Conservation (phyloP, 139 green algal genomes). For the Coelastrella sp. region DNA sequence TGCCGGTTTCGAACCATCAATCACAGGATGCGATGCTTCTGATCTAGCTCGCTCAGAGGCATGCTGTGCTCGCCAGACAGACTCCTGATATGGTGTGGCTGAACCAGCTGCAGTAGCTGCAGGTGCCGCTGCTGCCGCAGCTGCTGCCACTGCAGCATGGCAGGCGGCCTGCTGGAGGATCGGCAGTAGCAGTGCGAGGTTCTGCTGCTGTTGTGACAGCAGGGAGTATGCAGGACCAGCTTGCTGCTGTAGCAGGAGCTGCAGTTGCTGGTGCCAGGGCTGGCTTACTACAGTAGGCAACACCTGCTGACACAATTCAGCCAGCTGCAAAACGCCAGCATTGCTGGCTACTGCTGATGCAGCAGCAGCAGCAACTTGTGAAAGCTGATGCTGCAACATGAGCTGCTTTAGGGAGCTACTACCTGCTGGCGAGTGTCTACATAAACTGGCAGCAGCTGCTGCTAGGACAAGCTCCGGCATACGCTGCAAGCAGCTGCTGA, state of each 20-base stretch:
- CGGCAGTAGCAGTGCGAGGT: constrained; percentile 22
- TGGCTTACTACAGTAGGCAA: not conserved
- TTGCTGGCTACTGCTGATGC: constrained; percentile 21
- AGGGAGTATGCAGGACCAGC: not conserved
- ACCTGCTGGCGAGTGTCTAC: not conserved
- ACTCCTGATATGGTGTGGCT: constrained; percentile 66
- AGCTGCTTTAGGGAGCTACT: constrained; percentile 17
- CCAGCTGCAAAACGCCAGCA: not conserved
- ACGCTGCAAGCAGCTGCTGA: constrained; percentile 10
- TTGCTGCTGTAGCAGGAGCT: constrained; percentile 43
- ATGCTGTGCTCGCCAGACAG: constrained; percentile 65
- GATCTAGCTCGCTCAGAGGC: constrained; percentile 64
- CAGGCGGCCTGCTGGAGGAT: constrained; percentile 32
- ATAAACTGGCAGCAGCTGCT: constrained; percentile 10
- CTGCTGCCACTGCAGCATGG: constrained; percentile 35
- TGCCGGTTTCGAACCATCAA: constrained; percentile 69
- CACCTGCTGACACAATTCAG: constrained; percentile 18
- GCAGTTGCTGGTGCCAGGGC: not conserved
- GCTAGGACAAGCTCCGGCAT: constrained; percentile 6
- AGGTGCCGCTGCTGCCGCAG: not conserved
- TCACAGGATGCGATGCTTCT: constrained; percentile 64
- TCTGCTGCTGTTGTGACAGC: not conserved
- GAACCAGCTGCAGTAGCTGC: constrained; percentile 28
- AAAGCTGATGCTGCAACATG: constrained; percentile 45
- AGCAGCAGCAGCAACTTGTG: constrained; percentile 25